Evolutionary conservation across 257 asterid genomes (phyloP), one percentile per base, ranked within the genome.

Genomic region (Solanum bukasovii): DNA sequence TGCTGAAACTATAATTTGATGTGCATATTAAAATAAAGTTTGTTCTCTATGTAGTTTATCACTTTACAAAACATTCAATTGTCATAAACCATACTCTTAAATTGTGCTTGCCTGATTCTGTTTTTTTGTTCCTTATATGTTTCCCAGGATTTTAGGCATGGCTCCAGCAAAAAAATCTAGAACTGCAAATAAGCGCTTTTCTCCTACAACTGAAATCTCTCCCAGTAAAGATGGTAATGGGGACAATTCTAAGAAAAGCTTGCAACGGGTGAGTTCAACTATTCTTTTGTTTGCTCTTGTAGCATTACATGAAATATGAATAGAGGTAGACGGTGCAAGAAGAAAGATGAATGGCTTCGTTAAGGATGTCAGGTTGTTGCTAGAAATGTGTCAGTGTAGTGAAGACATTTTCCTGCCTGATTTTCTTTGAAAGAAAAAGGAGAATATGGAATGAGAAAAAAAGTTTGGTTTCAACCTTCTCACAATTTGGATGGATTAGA

Each of bases 141-240:
- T 38, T 23, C 33, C 34, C 79, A 70, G 88, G 88, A 86, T 87
- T 78, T 90, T 88, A 38, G 72, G 87, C 79, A 96, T 96, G 99
- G 95, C 93, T 56, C 97, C 98, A 12, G 14, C 92, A 85, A 93
- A 96, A 92, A 95, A 95, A 88, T 88, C 94, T 37, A 91, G 95
- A 90, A 96, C 91, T 37, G 91, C 90, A 88, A 91, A 92, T 87
- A 93, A 92, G 92, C 91, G 91, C 31, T 89, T 92, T 89, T 90
- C 96, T 78, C 75, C 89, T 90, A 42, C 84, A 75, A 75, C 89
- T 81, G 96, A 96, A 46, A 95, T 89, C 14, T 95, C 97, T 88
- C 96, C 95, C 79, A 88, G 88, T 86, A 96, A 93, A 91, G 96
- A 95, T 88, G 94, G 91, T 9, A 95, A 89, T 37, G 89, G 88